Base-by-base conservation (phyloP, 495 filamentous ascomycete species). In the Aspergillus kassunensis region DNA sequence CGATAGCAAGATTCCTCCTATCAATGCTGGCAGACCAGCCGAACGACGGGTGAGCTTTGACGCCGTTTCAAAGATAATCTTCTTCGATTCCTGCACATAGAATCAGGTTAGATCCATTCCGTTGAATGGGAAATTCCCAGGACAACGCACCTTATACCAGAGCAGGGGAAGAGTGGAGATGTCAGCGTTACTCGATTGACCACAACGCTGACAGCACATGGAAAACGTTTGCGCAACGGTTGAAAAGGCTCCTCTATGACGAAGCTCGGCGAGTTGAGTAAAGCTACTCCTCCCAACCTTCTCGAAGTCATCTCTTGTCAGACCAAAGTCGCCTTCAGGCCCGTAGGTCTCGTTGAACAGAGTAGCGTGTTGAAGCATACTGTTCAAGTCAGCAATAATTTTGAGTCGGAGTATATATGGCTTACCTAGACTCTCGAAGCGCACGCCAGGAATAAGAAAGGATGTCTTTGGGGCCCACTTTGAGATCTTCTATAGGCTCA, bases 391-490 rank as follows among this genome's bases (percentile, higher is more conserved):
- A 65, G 61, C 39, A 53, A 48, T 12, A n/a, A 19, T 39, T 23
- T 15, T 27, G n/a, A 24, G 7, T 30, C 23, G 12, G 13, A 36
- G 1, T 25, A 7, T 16, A 43, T 19, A 11, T 16, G 20, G 44
- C 67, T 31, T 70, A 91, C 88, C 87, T 96, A 18, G 91, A 88
- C 63, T 97, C 93, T 46, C 95, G 91, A 18, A 97, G 73, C 0
- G 89, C 90, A 58, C 93, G 81, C 80, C 95, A 98, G 36, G 87
- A 92, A 61, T 96, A 98, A 25, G 90, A 96, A 39, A 97, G 72
- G 27, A 91, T 74, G 60, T 92, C 89, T 61, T 97, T 96, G 0
- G 91, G 91, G 19, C 77, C 78, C 6, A 83, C 59, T 40, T 84
- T 80, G 0, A 83, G 65, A 2, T 85, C 85, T 46, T 91, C 86